A percentile compares a stretch with the other conserved stretches of the same genome.
phyloP scores from a whole-genome alignment of 2,329 filamentous ascomycete species.

The Fonsecaea nubica region DNA sequence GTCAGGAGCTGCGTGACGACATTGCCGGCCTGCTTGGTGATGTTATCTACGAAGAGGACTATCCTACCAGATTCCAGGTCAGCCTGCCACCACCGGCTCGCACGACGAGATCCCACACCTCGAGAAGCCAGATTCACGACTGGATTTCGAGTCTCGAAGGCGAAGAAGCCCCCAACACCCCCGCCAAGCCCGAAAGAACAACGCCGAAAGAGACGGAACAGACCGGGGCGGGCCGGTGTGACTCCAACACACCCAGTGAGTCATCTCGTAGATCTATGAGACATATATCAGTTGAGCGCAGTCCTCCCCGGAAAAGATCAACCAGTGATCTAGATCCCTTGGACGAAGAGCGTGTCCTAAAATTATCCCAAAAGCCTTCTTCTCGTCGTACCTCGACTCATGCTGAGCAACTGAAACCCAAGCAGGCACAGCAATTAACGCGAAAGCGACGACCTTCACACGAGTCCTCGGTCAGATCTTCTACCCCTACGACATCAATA shows the following conservation, averaged over 20 bases:
- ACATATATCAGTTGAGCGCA: conserved; percentile 17
- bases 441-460: conserved; percentile 27
- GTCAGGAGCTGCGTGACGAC: conserved; percentile 64
- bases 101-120: conserved; percentile 21
- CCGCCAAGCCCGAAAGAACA: conserved; percentile 10
- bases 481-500: conserved; percentile 9
- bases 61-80: conserved; percentile 35
- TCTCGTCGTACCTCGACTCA: conserved; percentile 22
- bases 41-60: conserved; percentile 40
- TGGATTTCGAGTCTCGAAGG: conserved; percentile 27
- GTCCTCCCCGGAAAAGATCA: conserved; percentile 36
- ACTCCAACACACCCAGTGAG: conserved; percentile 27
- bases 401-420: conserved; percentile 28
- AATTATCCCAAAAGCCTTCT: conserved; percentile 23
- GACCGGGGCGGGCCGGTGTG: neutral
- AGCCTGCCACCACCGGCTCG: conserved; percentile 32
- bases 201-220: conserved; percentile 15
- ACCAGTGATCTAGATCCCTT: conserved; percentile 35
- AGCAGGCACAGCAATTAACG: conserved; percentile 21
- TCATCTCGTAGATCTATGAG: conserved; percentile 20
- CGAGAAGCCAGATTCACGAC: conserved; percentile 26
- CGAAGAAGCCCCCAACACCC: neutral
- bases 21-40: conserved; percentile 52
- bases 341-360: conserved; percentile 25
- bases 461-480: conserved; percentile 23